phyloP scores from a whole-genome alignment of 805 yeast species.

The Kuraishia ogatae region DNA sequence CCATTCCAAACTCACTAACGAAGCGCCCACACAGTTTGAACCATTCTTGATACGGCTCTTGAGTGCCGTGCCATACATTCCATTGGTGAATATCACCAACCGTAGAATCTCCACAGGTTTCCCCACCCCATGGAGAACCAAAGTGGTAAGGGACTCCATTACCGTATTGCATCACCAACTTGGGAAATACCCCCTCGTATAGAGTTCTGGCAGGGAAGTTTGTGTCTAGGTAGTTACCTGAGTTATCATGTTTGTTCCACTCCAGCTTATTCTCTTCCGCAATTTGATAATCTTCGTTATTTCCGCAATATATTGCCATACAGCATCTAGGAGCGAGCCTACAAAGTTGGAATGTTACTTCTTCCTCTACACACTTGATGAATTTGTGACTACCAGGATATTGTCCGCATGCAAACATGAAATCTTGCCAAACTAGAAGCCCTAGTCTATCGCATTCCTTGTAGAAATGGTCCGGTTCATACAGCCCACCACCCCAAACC shows the following conservation, averaged over 20 bases:
- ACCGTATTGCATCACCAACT: constrained; percentile 16
- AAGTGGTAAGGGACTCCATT: constrained; percentile 29
- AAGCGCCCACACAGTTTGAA: constrained; percentile 36
- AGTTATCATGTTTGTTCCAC: constrained; percentile 20
- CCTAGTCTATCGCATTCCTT: constrained; percentile 34
- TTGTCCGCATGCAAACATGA: constrained; percentile 50
- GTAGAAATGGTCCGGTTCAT: constrained; percentile 33
- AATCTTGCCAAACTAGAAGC: constrained; percentile 45
- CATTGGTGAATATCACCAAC: constrained; percentile 46
- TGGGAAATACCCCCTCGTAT: constrained; percentile 32
- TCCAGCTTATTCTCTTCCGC: constrained; percentile 27
- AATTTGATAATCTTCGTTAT: constrained; percentile 39
- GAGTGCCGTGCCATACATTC: constrained; percentile 50
- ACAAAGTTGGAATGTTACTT: constrained; percentile 28
- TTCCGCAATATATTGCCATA: constrained; percentile 32
- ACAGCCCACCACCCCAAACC: constrained; percentile 43
- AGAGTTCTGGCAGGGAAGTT: constrained; percentile 33
- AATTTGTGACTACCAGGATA: constrained; percentile 32
- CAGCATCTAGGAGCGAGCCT: constrained; percentile 32
- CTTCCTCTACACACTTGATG: constrained; percentile 24
- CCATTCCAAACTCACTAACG: constrained; percentile 48
- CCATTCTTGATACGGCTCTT: constrained; percentile 42
- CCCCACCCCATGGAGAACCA: constrained; percentile 44
- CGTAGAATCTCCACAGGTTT: constrained; percentile 24
- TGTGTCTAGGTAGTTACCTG: constrained; percentile 21